Conservation (phyloP, 2,329 filamentous ascomycete species). For the Aspergillus thermomutatus region DNA sequence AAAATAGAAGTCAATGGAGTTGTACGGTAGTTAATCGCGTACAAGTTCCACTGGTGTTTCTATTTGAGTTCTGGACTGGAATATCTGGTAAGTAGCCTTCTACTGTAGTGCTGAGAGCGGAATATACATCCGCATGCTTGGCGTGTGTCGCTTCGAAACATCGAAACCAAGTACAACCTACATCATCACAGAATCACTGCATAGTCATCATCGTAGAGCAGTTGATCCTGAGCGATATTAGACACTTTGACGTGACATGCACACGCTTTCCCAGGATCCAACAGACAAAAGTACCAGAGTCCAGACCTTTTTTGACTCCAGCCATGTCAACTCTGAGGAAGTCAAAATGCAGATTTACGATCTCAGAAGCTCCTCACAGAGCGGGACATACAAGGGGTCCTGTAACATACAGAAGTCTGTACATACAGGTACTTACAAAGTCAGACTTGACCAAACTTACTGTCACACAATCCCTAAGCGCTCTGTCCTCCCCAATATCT, state of each 20-base stretch:
- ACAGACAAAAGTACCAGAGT: not conserved
- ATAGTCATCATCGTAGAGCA: not conserved
- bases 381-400: not conserved
- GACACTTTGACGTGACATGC: not conserved
- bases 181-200: not conserved
- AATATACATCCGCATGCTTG: not conserved
- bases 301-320: not conserved
- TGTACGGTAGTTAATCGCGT: not conserved
- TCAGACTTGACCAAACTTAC: not conserved
- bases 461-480: not conserved
- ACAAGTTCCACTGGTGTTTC: not conserved
- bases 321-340: not conserved
- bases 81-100: not conserved
- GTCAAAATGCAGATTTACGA: not conserved
- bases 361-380: not conserved
- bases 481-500: not conserved
- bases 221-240: not conserved
- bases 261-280: not conserved
- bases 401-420: not conserved
- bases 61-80: not conserved
- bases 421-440: not conserved
- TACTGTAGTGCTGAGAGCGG: not conserved
- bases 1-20: not conserved
- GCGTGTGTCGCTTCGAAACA: not conserved
- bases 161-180: not conserved